phyloP scores from a whole-genome alignment of 176 grass and related monocot species.

The Oryza rufipogon region DNA sequence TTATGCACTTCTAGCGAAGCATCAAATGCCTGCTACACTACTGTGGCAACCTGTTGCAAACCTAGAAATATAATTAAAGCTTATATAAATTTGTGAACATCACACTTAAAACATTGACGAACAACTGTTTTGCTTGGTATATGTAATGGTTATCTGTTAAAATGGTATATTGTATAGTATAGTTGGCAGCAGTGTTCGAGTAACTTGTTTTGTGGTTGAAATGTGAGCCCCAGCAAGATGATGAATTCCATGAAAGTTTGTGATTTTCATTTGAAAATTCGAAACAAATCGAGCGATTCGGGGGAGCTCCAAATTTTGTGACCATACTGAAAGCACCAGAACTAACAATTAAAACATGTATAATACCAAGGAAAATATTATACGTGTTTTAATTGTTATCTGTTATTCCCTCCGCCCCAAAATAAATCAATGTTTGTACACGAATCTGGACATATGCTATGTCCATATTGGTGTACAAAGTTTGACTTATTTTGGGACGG shows the following conservation, averaged over 20 bases:
- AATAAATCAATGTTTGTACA: too few species aligned
- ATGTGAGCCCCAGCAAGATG: too few species aligned
- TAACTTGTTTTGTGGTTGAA: too few species aligned
- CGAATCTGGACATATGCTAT: too few species aligned
- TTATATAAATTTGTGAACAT: neutral
- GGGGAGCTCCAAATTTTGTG: neutral
- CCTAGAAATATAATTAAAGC: neutral
- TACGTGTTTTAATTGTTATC: neutral
- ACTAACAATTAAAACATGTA: too few species aligned
- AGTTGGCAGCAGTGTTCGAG: too few species aligned
- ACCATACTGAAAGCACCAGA: neutral
- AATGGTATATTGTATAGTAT: neutral
- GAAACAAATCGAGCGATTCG: too few species aligned
- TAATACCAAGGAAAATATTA: too few species aligned
- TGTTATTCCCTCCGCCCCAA: neutral
- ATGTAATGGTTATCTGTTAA: neutral
- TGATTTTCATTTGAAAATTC: too few species aligned
- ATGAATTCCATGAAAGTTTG: too few species aligned
- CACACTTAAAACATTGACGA: neutral
- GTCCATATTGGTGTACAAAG: too few species aligned
- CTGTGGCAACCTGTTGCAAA: neutral
- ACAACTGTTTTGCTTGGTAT: neutral
- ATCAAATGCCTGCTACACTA: neutral
- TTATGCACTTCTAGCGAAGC: neutral
- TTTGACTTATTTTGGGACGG: too few species aligned